Conservation (phyloP, 495 filamentous ascomycete species). For the Aspergillus heteromorphus region DNA sequence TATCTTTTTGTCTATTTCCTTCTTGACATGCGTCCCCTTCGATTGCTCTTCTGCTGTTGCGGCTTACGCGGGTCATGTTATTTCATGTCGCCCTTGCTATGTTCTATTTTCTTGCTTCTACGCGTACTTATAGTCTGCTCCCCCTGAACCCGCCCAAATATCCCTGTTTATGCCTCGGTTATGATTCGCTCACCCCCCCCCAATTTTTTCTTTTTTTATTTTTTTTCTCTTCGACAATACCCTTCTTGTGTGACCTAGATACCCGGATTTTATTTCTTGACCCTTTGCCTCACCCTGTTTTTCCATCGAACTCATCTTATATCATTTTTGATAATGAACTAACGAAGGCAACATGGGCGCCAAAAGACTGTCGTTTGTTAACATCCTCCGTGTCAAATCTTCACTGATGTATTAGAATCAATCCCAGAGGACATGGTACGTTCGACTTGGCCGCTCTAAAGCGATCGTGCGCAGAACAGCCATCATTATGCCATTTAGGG, state of each 20-base stretch:
- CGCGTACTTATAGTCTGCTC: too few relatives aligned
- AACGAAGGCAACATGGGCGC: neutral
- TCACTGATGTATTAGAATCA: too few relatives aligned
- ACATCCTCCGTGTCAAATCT: neutral
- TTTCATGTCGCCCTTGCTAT: neutral
- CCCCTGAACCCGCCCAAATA: neutral
- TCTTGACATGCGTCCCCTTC: neutral
- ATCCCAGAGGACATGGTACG: too few relatives aligned
- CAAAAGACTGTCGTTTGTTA: neutral
- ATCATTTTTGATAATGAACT: neutral
- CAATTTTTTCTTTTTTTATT: neutral
- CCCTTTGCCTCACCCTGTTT: constrained; percentile 14
- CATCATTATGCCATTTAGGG: too few relatives aligned
- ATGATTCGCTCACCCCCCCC: neutral
- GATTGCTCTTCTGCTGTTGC: neutral
- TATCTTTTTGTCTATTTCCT: too few relatives aligned
- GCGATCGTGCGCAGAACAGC: too few relatives aligned
- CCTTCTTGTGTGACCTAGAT: constrained; percentile 7
- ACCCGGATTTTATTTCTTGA: constrained; percentile 17
- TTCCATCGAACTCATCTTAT: neutral
- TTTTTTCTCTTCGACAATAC: neutral
- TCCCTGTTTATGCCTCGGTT: neutral
- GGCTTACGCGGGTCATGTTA: neutral
- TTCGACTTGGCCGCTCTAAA: too few relatives aligned
- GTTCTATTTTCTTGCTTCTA: too few relatives aligned